These are phyloP conservation scores for Penstemon barbatus DNA, from an alignment of 257 asterid species.

Conservation along the genomic window DNA sequence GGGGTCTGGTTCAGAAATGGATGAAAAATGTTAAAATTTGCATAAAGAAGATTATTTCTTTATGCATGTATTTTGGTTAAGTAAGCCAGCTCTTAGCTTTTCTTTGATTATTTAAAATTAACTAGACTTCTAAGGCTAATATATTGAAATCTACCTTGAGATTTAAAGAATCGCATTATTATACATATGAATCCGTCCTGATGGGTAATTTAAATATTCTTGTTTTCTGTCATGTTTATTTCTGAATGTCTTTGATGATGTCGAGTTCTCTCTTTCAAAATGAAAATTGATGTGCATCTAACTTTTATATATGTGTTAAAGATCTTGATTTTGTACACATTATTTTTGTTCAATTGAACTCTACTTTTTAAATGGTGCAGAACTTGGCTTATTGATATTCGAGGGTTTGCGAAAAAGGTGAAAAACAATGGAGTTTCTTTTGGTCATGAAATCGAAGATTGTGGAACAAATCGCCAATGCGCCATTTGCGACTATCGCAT, in stretches of 20 bases:
- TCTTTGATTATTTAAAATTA: not conserved
- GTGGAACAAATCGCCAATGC: constrained; percentile 66
- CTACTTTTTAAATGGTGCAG: constrained; percentile 37
- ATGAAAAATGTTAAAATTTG: not conserved
- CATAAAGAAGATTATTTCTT: not conserved
- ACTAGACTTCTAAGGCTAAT: not conserved
- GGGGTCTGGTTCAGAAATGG: constrained; percentile 9
- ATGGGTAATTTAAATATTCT: not conserved
- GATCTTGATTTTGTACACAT: not conserved
- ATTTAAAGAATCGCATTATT: too few species aligned
- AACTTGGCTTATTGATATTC: constrained; percentile 70
- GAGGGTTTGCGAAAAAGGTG: constrained; percentile 74
- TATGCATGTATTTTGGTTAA: not conserved
- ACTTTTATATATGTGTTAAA: not conserved
- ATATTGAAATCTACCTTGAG: too few species aligned
- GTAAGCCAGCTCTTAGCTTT: not conserved
- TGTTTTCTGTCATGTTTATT: not conserved
- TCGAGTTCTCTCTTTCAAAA: not conserved
- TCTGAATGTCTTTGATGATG: not conserved
- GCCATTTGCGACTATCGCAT: constrained; percentile 60
- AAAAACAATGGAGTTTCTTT: constrained; percentile 60
- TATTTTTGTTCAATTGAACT: not conserved
- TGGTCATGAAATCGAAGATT: constrained; percentile 56
- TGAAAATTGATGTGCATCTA: not conserved
- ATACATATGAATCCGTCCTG: too few species aligned